phyloP scores from a whole-genome alignment of 2,329 filamentous ascomycete genomes.

The Talaromyces albobiverticillius region DNA sequence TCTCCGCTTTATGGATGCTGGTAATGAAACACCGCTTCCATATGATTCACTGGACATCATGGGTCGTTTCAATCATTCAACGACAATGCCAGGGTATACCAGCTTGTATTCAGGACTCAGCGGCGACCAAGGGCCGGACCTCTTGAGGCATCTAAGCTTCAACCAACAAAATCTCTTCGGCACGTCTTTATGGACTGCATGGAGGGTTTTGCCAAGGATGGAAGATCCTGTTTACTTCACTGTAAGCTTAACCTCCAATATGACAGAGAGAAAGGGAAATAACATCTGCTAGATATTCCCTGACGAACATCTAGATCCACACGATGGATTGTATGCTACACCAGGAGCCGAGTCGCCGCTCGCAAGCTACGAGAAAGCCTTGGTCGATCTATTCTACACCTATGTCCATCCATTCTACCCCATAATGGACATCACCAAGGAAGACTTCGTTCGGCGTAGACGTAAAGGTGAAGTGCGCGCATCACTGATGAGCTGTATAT shows the following conservation, averaged over 20 bases:
- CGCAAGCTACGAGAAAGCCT: not conserved
- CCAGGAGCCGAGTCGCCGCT: not conserved
- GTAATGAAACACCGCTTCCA: not conserved
- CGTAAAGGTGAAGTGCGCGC: not conserved
- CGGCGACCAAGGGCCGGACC: not conserved
- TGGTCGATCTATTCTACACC: not conserved
- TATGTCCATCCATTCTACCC: not conserved
- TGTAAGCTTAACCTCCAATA: not conserved
- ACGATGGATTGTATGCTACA: not conserved
- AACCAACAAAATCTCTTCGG: not conserved
- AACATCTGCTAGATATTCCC: not conserved
- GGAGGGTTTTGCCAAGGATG: not conserved
- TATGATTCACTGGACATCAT: not conserved
- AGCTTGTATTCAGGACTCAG: not conserved
- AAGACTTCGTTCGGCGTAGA: not conserved
- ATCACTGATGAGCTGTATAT: not conserved
- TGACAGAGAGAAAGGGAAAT: not conserved
- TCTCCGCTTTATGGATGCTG: not conserved
- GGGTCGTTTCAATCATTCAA: not conserved
- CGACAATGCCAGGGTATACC: not conserved
- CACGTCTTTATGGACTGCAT: not conserved
- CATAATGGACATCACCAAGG: not conserved
- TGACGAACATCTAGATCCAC: not conserved
- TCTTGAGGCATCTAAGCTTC: not conserved
- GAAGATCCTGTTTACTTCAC: not conserved